A percentile compares a stretch with the other conserved stretches of the same genome.
phyloP scores from a whole-genome alignment of 768 basidiomycete species.

The Pleurotus cornucopiae region DNA sequence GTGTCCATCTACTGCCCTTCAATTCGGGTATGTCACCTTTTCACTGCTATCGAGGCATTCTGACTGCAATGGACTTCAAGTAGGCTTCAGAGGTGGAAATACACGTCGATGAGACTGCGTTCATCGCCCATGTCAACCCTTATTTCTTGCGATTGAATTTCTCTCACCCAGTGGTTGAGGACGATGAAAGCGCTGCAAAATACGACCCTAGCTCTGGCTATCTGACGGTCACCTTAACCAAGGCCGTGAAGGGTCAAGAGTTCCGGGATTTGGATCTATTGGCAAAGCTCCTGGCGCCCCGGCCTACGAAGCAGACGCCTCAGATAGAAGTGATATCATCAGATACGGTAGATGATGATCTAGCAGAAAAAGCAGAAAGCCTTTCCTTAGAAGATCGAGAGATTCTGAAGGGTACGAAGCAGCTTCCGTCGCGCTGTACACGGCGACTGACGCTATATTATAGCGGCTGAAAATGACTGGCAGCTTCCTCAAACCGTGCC shows the following conservation, averaged over 20 bases:
- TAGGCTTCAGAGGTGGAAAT: slow-evolving; percentile 85
- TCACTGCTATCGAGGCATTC: slow-evolving; percentile 6
- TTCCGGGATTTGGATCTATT: slow-evolving; percentile 80
- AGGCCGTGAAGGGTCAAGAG: slow-evolving; percentile 58
- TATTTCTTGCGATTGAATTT: slow-evolving; percentile 84
- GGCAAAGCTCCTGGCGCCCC: slow-evolving; percentile 72
- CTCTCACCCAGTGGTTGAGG: slow-evolving; percentile 58
- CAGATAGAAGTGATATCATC: slow-evolving; percentile 58
- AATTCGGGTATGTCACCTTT: slow-evolving; percentile 48
- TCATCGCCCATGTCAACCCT: slow-evolving; percentile 77
- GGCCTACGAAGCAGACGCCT: slow-evolving; percentile 30
- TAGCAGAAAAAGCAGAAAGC: neutral
- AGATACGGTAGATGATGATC: slow-evolving; percentile 16
- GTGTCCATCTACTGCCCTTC: slow-evolving; percentile 68
- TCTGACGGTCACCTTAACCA: slow-evolving; percentile 69
- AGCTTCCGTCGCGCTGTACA: neutral
- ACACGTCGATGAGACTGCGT: slow-evolving; percentile 62
- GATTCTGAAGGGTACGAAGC: slow-evolving; percentile 47
- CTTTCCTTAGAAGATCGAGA: slow-evolving; percentile 47
- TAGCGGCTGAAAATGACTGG: slow-evolving; percentile 80
- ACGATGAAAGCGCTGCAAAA: slow-evolving; percentile 64
- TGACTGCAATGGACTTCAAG: slow-evolving; percentile 20
- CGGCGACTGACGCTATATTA: neutral
- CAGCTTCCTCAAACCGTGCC: slow-evolving; percentile 63
- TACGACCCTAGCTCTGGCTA: slow-evolving; percentile 82